Conservation (phyloP, 805 yeast genomes). For the Priceomyces carsonii region DNA sequence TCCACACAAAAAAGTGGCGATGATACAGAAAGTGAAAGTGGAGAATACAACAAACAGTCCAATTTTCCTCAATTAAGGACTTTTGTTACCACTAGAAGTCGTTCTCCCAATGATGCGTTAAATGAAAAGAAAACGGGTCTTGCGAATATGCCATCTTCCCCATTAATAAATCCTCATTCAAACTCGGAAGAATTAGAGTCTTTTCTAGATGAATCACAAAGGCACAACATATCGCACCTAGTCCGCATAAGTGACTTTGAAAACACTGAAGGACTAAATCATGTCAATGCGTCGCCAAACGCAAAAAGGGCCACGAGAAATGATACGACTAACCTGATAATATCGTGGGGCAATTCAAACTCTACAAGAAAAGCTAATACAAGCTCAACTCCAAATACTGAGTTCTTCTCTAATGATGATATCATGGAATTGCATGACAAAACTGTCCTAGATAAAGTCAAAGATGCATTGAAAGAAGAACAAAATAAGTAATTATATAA, state of each 20-base stretch:
- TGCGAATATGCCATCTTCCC: slow-evolving; percentile 43
- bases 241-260: neutral
- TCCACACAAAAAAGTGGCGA: slow-evolving; percentile 12
- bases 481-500: neutral
- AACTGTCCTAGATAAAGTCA: too few relatives aligned
- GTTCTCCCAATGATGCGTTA: slow-evolving; percentile 23
- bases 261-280: neutral
- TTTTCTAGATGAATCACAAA: slow-evolving; percentile 12
- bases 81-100: slow-evolving; percentile 21
- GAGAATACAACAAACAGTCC: slow-evolving; percentile 20
- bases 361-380: slow-evolving; percentile 9
- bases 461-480: too few relatives aligned
- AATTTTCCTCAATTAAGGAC: slow-evolving; percentile 32
- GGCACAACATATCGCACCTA: slow-evolving; percentile 2
- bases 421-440: too few relatives aligned
- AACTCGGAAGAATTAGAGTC: slow-evolving; percentile 14
- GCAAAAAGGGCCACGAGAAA: slow-evolving; percentile 33
- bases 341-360: slow-evolving; percentile 20
- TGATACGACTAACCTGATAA: slow-evolving; percentile 35
- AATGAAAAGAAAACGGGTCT: slow-evolving; percentile 21
- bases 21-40: slow-evolving; percentile 12
- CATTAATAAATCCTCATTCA: slow-evolving; percentile 24
- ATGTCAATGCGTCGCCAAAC: slow-evolving; percentile 27
- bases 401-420: slow-evolving; percentile 24
- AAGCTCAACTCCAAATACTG: slow-evolving; percentile 29